Conservation (phyloP, 108 stramenopile species). For the Cyclostephanos invisitatus region DNA sequence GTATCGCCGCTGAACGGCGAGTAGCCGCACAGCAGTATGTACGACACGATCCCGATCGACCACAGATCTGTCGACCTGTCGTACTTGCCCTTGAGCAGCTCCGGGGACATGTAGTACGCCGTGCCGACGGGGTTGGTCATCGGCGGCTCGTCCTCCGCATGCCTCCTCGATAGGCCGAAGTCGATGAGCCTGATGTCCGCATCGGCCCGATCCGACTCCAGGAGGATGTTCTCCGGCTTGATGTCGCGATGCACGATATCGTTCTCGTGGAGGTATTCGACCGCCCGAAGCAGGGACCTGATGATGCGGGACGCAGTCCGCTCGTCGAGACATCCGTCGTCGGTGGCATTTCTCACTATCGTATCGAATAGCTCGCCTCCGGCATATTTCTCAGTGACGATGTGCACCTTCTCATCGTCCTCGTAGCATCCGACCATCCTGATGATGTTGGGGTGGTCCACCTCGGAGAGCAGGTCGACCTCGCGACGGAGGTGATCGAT, state of each 20-base stretch:
- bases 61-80: constrained; percentile 81
- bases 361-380: constrained; percentile 73
- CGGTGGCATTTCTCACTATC: constrained; percentile 18
- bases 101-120: constrained; percentile 61
- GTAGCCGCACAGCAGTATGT: constrained; percentile 91
- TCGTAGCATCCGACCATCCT: constrained; percentile 42
- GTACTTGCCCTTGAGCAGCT: constrained; percentile 57
- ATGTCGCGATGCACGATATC: constrained; percentile 72
- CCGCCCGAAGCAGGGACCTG: constrained; percentile 47
- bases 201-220: constrained; percentile 3
- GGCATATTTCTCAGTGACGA: constrained; percentile 60
- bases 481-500: constrained; percentile 23
- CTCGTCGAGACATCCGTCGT: constrained; percentile 42
- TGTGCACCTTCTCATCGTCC: constrained; percentile 46
- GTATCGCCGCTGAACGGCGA: constrained; percentile 97
- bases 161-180: constrained; percentile 56
- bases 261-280: constrained; percentile 58
- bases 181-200: constrained; percentile 55
- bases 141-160: constrained; percentile 3
- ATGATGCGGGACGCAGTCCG: constrained; percentile 44
- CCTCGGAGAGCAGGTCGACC: constrained; percentile 4
- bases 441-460: constrained; percentile 33
- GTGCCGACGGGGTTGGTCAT: constrained; percentile 51
- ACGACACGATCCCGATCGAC: constrained; percentile 91
- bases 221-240: constrained; percentile 70